These are phyloP conservation scores for Aschersonia sp. DNA, from an alignment of 2,329 filamentous ascomycete genomes.

Conservation along the genomic window DNA sequence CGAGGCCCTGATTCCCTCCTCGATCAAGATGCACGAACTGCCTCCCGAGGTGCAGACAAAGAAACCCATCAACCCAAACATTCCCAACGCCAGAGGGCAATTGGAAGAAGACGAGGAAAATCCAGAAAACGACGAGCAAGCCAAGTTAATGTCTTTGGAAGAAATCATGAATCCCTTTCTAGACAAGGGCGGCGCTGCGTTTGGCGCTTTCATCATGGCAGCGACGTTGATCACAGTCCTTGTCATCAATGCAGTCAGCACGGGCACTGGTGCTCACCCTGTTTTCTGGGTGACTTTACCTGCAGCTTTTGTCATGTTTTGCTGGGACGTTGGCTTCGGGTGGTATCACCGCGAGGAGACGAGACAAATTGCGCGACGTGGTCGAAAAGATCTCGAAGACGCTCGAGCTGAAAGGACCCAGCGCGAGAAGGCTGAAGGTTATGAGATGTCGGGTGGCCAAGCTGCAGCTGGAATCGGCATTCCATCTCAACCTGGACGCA, in stretches of 20 bases:
- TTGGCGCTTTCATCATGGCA: conserved; percentile 53
- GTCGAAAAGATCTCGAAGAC: conserved; percentile 20
- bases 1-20: conserved; percentile 45
- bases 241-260: conserved; percentile 46
- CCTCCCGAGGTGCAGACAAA: conserved; percentile 38
- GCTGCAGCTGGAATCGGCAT: background rate
- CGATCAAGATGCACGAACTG: conserved; percentile 55
- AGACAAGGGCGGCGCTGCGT: conserved; percentile 48
- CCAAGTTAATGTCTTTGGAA: conserved; percentile 45
- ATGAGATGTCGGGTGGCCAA: background rate
- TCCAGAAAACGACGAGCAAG: conserved; percentile 30
- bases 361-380: conserved; percentile 42
- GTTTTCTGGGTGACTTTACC: conserved; percentile 58
- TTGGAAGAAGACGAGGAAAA: conserved; percentile 34
- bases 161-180: conserved; percentile 66
- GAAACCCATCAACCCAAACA: conserved; percentile 57
- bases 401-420: conserved; percentile 7
- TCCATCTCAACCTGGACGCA: background rate
- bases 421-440: conserved; percentile 3
- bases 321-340: conserved; percentile 49
- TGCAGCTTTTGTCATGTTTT: conserved; percentile 52
- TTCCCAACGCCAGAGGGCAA: conserved; percentile 45
- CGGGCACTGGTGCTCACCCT: conserved; percentile 32
- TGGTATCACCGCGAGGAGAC: conserved; percentile 50
- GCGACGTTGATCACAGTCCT: conserved; percentile 51